These are phyloP conservation scores for Ophiostoma quercus DNA, from an alignment of 2,329 filamentous ascomycete species.

Conservation along the genomic window DNA sequence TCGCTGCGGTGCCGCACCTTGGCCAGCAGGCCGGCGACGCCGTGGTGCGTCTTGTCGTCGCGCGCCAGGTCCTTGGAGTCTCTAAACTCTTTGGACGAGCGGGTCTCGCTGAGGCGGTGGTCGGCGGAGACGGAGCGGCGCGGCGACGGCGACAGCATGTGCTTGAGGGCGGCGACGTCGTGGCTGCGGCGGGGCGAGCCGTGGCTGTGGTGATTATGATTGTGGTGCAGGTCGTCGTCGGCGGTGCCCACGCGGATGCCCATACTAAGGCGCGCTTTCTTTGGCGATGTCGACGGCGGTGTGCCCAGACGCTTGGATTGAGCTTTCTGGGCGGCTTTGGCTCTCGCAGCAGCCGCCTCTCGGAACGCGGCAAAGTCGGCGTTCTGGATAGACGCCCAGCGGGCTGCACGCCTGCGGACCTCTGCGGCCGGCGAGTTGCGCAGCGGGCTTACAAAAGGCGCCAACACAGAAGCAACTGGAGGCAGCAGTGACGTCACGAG, in stretches of 20 bases:
- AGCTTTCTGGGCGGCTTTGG: conserved; percentile 17
- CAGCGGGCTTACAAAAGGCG: conserved; percentile 50
- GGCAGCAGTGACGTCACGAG: conserved; percentile 73
- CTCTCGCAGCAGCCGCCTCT: conserved; percentile 29
- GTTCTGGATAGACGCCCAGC: conserved; percentile 61
- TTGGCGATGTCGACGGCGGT: conserved; percentile 23
- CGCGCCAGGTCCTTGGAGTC: not conserved
- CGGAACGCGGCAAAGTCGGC: conserved; percentile 39
- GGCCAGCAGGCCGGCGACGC: conserved; percentile 45
- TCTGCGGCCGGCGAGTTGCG: conserved; percentile 58
- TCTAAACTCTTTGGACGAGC: not conserved
- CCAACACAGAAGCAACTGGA: conserved; percentile 53
- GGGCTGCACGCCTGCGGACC: conserved; percentile 63
- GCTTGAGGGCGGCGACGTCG: conserved; percentile 28
- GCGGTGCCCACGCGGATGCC: conserved; percentile 47
- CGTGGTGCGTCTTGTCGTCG: conserved; percentile 41
- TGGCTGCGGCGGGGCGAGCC: not conserved
- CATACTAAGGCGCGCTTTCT: conserved; percentile 28
- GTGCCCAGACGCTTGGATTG: not conserved
- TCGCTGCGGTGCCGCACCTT: conserved; percentile 36
- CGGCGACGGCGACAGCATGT: conserved; percentile 33
- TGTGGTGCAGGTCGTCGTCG: conserved; percentile 35
- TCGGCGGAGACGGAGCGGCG: conserved; percentile 23
- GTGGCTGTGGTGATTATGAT: conserved; percentile 21
- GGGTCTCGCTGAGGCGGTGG: conserved; percentile 6